phyloP scores from a whole-genome alignment of 805 yeast species.

The Millerago galiae region DNA sequence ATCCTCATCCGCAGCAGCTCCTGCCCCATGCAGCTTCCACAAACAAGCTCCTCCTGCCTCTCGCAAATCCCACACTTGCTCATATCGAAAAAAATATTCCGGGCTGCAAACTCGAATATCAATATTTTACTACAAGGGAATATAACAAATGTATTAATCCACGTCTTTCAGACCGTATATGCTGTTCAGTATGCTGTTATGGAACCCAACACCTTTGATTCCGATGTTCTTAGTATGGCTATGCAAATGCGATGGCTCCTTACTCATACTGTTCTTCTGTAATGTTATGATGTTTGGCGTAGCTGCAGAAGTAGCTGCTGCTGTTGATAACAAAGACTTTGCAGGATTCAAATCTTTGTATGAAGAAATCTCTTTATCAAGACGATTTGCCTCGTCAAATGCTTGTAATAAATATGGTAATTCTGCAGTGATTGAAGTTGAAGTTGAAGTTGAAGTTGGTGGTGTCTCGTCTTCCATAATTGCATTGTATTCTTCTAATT shows the following conservation, averaged over 20 bases:
- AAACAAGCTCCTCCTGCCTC: slow-evolving; percentile 1
- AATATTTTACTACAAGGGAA: too few relatives aligned
- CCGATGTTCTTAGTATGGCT: slow-evolving; percentile 12
- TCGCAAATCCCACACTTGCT: too few relatives aligned
- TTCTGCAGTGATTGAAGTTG: slow-evolving; percentile 55
- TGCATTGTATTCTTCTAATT: slow-evolving; percentile 15
- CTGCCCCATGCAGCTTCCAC: slow-evolving; percentile 13
- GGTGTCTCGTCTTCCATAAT: slow-evolving; percentile 6
- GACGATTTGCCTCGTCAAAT: slow-evolving; percentile 53
- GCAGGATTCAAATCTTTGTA: neutral
- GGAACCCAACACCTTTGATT: slow-evolving; percentile 18
- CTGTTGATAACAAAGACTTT: neutral
- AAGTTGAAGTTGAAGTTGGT: slow-evolving; percentile 16
- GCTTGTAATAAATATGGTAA: slow-evolving; percentile 63
- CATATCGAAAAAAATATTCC: too few relatives aligned
- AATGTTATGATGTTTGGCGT: neutral
- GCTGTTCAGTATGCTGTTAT: slow-evolving; percentile 17
- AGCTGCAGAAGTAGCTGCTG: neutral
- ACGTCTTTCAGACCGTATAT: slow-evolving; percentile 22
- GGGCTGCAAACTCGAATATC: too few relatives aligned
- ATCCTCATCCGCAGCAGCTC: slow-evolving; percentile 11
- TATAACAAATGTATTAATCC: slow-evolving; percentile 6
- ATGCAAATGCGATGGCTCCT: slow-evolving; percentile 7
- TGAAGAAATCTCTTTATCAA: slow-evolving; percentile 42
- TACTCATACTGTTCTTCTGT: slow-evolving; percentile 4